phyloP scores from a whole-genome alignment of 2,329 filamentous ascomycete species.

The Aspergillus brasiliensis region DNA sequence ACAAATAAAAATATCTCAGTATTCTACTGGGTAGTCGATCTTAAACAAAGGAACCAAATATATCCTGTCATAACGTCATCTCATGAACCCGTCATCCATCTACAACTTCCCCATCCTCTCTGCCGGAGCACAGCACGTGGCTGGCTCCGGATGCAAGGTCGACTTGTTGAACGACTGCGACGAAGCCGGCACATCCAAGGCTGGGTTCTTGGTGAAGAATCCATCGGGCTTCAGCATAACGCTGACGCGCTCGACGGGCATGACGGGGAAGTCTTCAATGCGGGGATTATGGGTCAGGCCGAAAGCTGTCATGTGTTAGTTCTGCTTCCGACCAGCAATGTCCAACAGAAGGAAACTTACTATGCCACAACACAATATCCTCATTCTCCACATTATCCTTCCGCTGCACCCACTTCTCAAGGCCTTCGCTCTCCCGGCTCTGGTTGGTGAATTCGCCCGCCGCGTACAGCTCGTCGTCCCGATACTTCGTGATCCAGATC shows the following conservation, averaged over 20 bases:
- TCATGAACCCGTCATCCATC: not conserved
- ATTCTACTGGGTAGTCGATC: too few species aligned
- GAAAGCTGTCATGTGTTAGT: slow-evolving; percentile 31
- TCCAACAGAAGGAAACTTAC: slow-evolving; percentile 25
- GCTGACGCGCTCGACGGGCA: slow-evolving; percentile 60
- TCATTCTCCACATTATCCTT: slow-evolving; percentile 54
- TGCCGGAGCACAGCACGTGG: slow-evolving; percentile 24
- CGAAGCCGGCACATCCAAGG: slow-evolving; percentile 49
- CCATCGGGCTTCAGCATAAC: slow-evolving; percentile 53
- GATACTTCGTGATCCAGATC: slow-evolving; percentile 58
- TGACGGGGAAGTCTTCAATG: slow-evolving; percentile 68
- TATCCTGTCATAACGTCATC: not conserved
- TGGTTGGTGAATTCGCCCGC: slow-evolving; percentile 57
- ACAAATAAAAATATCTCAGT: too few species aligned
- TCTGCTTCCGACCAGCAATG: not conserved
- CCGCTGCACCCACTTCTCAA: slow-evolving; percentile 54
- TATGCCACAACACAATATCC: slow-evolving; percentile 43
- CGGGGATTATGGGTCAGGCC: slow-evolving; percentile 66
- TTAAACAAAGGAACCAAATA: too few species aligned
- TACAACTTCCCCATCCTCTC: slow-evolving; percentile 31
- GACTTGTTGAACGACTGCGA: slow-evolving; percentile 45
- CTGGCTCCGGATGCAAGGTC: slow-evolving; percentile 33
- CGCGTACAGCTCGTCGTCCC: slow-evolving; percentile 55
- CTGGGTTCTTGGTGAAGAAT: slow-evolving; percentile 55
- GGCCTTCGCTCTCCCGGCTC: slow-evolving; percentile 55